A percentile compares a stretch with the other conserved stretches of the same genome.
Evolutionary conservation across 2,329 filamentous ascomycete species (phyloP).

Genomic region (Diplocarpon rosae): DNA sequence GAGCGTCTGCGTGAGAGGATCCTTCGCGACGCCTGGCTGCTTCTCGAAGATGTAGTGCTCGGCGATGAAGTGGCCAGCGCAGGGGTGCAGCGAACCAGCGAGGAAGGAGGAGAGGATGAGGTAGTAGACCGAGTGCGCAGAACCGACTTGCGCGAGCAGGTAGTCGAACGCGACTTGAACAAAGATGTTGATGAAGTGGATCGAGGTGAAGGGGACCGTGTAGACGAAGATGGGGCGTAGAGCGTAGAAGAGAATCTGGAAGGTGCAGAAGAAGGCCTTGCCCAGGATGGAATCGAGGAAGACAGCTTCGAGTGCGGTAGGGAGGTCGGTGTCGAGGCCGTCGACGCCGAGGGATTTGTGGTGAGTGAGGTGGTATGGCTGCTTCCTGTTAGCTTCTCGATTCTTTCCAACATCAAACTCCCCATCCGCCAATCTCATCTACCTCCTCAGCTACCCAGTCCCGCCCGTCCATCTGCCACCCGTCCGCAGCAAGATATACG

Average conservation of each 20-base stretch:
- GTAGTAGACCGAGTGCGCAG: constrained; percentile 62
- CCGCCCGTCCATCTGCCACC: not conserved
- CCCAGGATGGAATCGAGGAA: constrained; percentile 91
- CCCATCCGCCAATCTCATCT: no score
- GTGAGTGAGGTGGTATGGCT: constrained; percentile 96
- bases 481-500: not conserved
- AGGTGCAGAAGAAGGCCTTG: constrained; percentile 98
- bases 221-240: constrained; percentile 92
- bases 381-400: constrained; percentile 14
- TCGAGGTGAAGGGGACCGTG: constrained; percentile 71
- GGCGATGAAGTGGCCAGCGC: constrained; percentile 95
- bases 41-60: constrained; percentile 84
- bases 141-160: constrained; percentile 48
- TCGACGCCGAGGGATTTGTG: constrained; percentile 98
- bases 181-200: constrained; percentile 73
- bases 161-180: constrained; percentile 72
- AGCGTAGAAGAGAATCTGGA: constrained; percentile 98
- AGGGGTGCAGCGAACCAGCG: constrained; percentile 85
- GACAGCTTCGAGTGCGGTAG: constrained; percentile 80
- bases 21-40: constrained; percentile 36
- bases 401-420: not conserved
- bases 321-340: constrained; percentile 90
- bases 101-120: constrained; percentile 84
- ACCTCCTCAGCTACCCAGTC: not conserved
- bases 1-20: constrained; percentile 44